A percentile compares a stretch with the other conserved stretches of the same genome.
These are phyloP conservation scores for Nannizziopsis barbatae DNA, from an alignment of 2,329 filamentous ascomycete species.

Conservation along the genomic window DNA sequence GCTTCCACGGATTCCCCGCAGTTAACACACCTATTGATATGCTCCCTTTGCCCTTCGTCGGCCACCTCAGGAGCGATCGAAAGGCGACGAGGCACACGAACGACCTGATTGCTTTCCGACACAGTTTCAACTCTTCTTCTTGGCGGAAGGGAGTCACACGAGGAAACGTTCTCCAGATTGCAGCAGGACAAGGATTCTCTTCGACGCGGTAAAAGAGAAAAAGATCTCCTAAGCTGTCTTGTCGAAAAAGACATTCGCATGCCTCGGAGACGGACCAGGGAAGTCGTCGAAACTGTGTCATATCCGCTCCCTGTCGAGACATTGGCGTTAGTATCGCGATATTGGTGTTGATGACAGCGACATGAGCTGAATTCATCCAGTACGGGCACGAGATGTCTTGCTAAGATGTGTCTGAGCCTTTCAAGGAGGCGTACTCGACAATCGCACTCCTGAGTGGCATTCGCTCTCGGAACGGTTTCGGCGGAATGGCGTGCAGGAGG, in stretches of 20 bases:
- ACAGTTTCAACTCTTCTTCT: background rate
- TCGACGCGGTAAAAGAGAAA: background rate
- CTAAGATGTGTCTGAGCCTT: background rate
- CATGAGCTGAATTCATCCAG: conserved; percentile 4
- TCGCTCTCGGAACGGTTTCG: background rate
- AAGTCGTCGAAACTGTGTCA: conserved; percentile 1
- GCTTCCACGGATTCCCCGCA: no score
- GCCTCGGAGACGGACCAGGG: background rate
- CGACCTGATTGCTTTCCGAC: background rate
- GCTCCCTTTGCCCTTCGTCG: background rate
- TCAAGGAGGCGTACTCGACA: background rate
- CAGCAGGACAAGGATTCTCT: background rate
- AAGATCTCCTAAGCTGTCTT: no score
- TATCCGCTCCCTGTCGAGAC: background rate
- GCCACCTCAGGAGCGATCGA: background rate
- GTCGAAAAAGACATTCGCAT: no score
- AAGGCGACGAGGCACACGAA: background rate
- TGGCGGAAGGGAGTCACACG: background rate
- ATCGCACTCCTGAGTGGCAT: background rate
- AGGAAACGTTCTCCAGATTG: background rate
- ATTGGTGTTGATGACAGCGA: background rate
- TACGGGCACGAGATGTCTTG: background rate
- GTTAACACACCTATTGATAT: background rate
- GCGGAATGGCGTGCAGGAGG: background rate
- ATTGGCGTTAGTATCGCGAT: background rate